A percentile compares a stretch with the other conserved stretches of the same genome.
Conservation (phyloP, 1,284 basidiomycete species). For the Tilletia setariae region DNA sequence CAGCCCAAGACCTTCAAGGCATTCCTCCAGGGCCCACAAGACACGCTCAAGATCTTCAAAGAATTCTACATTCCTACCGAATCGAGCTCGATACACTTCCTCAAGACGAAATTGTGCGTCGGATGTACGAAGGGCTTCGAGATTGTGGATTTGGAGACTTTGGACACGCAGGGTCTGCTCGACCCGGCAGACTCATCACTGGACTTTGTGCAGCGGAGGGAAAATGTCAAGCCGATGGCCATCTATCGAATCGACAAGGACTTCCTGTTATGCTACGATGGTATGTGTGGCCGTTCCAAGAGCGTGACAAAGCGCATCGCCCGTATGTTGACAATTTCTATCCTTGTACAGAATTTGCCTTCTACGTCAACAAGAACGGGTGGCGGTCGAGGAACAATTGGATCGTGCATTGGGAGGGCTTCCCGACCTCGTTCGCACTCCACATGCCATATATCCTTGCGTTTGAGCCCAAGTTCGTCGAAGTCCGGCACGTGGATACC, state of each 20-base stretch:
- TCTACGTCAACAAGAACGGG: conserved; percentile 96
- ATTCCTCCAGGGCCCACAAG: conserved; percentile 79
- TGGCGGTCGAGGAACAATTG: conserved; percentile 85
- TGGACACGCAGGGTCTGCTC: conserved; percentile 92
- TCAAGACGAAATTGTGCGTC: conserved; percentile 95
- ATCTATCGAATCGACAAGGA: conserved; percentile 96
- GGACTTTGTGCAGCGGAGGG: conserved; percentile 87
- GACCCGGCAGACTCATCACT: conserved; percentile 88
- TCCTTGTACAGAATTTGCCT: conserved; percentile 76
- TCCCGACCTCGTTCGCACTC: conserved; percentile 86
- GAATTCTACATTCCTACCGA: conserved; percentile 98
- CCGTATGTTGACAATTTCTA: not conserved
- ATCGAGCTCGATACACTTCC: conserved; percentile 91
- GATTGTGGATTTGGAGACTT: conserved; percentile 93
- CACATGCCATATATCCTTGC: conserved; percentile 96
- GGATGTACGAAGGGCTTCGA: conserved; percentile 99
- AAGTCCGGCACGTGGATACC: conserved; percentile 92
- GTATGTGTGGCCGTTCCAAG: conserved; percentile 59
- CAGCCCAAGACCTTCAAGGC: conserved; percentile 68
- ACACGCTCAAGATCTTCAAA: conserved; percentile 88
- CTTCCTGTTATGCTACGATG: conserved; percentile 95
- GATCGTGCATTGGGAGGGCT: conserved; percentile 95
- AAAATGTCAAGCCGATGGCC: conserved; percentile 86
- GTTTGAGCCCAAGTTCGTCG: conserved; percentile 93
- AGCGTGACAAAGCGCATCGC: not conserved